phyloP scores from a whole-genome alignment of 331 rosid genomes.

The Dryas integrifolia region DNA sequence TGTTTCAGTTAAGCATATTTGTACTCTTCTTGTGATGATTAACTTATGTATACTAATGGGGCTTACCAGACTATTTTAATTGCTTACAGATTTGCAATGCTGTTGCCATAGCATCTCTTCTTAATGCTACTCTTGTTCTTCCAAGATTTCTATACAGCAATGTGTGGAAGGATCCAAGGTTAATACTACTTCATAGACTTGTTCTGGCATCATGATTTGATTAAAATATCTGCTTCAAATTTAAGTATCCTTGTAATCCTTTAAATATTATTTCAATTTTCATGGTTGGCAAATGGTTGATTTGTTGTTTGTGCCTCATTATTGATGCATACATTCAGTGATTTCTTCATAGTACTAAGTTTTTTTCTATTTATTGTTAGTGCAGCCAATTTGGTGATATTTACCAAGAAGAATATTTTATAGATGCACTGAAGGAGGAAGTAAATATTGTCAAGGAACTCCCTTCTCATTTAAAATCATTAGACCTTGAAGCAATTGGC shows the following conservation, averaged over 20 bases:
- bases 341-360: neutral
- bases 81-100: slow-evolving; percentile 89
- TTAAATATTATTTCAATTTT: too few species aligned
- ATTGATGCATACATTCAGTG: neutral
- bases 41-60: slow-evolving; percentile 9
- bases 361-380: slow-evolving; percentile 6
- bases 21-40: neutral
- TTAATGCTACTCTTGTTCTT: slow-evolving; percentile 81
- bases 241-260: too few species aligned
- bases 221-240: too few species aligned
- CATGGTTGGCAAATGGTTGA: too few species aligned
- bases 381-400: slow-evolving; percentile 93
- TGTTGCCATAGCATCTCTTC: slow-evolving; percentile 83
- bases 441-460: slow-evolving; percentile 64
- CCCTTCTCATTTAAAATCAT: slow-evolving; percentile 65
- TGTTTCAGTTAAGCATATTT: too few species aligned
- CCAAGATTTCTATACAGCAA: slow-evolving; percentile 93
- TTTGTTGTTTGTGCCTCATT: neutral
- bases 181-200: neutral
- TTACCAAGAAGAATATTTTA: slow-evolving; percentile 81
- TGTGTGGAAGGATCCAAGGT: slow-evolving; percentile 99
- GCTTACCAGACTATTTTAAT: slow-evolving; percentile 26
- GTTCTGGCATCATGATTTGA: too few species aligned
- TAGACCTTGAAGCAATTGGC: slow-evolving; percentile 70
- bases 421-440: slow-evolving; percentile 61